Percentiles rank a stretch among this genome's conserved stretches.
Evolutionary conservation across 768 basidiomycete genomes (phyloP).

Genomic region (Boletus insuetus): DNA sequence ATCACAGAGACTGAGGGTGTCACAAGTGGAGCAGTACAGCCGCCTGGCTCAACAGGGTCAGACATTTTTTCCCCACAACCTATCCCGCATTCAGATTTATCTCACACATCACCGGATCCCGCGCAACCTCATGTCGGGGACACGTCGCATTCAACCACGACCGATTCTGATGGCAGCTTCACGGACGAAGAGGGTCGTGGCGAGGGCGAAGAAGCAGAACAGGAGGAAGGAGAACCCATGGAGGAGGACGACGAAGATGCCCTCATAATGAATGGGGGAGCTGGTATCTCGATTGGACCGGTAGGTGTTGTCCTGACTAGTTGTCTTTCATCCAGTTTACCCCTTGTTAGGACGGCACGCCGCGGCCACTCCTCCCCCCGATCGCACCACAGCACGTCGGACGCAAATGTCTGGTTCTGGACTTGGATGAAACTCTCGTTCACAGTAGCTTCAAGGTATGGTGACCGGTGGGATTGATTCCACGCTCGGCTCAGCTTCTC

Average conservation of each 20-base stretch:
- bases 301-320: slow-evolving; percentile 47
- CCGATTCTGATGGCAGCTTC: slow-evolving; percentile 41
- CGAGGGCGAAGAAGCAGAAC: slow-evolving; percentile 67
- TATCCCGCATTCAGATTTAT: slow-evolving; percentile 21
- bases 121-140: slow-evolving; percentile 30
- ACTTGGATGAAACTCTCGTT: slow-evolving; percentile 95
- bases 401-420: slow-evolving; percentile 93
- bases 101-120: slow-evolving; percentile 22
- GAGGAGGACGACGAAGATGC: slow-evolving; percentile 87
- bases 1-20: slow-evolving; percentile 81
- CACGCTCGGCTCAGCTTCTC: slow-evolving; percentile 6
- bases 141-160: slow-evolving; percentile 30
- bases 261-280: slow-evolving; percentile 86
- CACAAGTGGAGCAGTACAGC: slow-evolving; percentile 88
- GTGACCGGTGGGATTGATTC: slow-evolving; percentile 9
- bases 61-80: slow-evolving; percentile 31
- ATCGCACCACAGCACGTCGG: slow-evolving; percentile 78
- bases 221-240: slow-evolving; percentile 55
- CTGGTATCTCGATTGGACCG: slow-evolving; percentile 91
- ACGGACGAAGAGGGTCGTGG: slow-evolving; percentile 64
- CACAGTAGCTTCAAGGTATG: slow-evolving; percentile 97
- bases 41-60: slow-evolving; percentile 76
- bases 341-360: slow-evolving; percentile 69
- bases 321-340: slow-evolving; percentile 2
- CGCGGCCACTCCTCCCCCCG: slow-evolving; percentile 85